These are phyloP conservation scores for Mucor mucedo DNA, from an alignment of 371 early-diverging fungal genomes.

Conservation along the genomic window DNA sequence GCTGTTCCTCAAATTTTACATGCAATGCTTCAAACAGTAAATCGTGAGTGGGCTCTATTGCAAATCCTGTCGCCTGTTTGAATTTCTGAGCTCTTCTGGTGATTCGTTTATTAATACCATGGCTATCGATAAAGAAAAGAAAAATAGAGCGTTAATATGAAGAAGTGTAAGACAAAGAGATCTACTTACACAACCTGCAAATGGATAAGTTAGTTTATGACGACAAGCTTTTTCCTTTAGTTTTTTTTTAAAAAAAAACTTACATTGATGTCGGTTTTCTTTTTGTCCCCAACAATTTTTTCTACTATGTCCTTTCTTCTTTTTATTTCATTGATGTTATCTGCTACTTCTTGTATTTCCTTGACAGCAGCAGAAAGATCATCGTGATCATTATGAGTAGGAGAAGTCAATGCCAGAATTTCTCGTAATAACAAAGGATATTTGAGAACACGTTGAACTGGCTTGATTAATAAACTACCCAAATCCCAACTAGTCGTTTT, in stretches of 20 bases:
- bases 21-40: conserved; percentile 61
- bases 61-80: conserved; percentile 41
- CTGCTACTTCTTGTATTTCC: conserved; percentile 72
- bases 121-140: conserved; percentile 40
- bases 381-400: conserved; percentile 59
- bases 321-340: conserved; percentile 84
- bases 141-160: neutral
- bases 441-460: conserved; percentile 87
- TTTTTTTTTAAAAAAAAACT: conserved; percentile 11
- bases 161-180: neutral
- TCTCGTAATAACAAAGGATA: conserved; percentile 80
- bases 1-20: conserved; percentile 65
- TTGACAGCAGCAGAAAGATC: conserved; percentile 51
- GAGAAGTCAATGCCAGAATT: conserved; percentile 66
- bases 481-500: conserved; percentile 84
- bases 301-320: conserved; percentile 84
- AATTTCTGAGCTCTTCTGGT: conserved; percentile 67
- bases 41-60: conserved; percentile 54
- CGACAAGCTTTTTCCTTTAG: neutral
- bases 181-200: conserved; percentile 47
- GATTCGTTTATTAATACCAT: conserved; percentile 78
- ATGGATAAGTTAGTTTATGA: no score
- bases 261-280: conserved; percentile 67
- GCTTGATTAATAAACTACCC: conserved; percentile 79
- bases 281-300: conserved; percentile 76